Conservation (phyloP, 148 eudicot genomes). For the Persicaria tinctoria region DNA sequence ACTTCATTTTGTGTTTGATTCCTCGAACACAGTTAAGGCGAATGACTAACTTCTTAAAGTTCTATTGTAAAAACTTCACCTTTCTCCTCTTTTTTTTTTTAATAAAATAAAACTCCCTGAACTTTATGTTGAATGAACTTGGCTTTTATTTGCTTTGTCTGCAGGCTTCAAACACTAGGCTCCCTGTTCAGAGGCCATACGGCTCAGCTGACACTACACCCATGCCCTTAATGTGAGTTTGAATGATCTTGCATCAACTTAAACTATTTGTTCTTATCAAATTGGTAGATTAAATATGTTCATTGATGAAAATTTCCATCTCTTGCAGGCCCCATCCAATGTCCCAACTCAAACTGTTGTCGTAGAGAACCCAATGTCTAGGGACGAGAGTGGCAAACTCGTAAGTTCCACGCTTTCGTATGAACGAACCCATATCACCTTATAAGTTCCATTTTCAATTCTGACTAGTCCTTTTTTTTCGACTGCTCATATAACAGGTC, state of each 20-base stretch:
- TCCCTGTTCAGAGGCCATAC: conserved; percentile 32
- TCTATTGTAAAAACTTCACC: background rate
- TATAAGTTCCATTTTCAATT: background rate
- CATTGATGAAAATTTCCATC: background rate
- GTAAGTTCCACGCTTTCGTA: conserved; percentile 23
- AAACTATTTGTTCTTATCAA: background rate
- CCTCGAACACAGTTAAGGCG: no score
- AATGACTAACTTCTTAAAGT: background rate
- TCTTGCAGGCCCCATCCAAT: conserved; percentile 24
- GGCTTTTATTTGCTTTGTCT: background rate
- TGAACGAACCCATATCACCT: background rate
- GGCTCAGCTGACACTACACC: conserved; percentile 35
- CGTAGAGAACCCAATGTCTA: conserved; percentile 46
- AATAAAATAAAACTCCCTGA: background rate
- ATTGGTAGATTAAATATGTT: background rate
- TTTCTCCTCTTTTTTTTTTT: no score
- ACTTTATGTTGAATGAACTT: background rate
- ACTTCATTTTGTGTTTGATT: conserved; percentile 3
- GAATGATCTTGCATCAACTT: background rate
- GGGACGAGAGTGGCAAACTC: conserved; percentile 52
- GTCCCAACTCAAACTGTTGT: conserved; percentile 36
- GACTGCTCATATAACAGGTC: background rate
- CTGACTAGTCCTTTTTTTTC: background rate
- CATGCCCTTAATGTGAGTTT: conserved; percentile 31
- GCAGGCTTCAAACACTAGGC: conserved; percentile 39